A percentile compares a stretch with the other conserved stretches of the same genome.
Evolutionary conservation across 2,329 filamentous ascomycete genomes (phyloP).

Genomic region (Shiraia bambusicola): DNA sequence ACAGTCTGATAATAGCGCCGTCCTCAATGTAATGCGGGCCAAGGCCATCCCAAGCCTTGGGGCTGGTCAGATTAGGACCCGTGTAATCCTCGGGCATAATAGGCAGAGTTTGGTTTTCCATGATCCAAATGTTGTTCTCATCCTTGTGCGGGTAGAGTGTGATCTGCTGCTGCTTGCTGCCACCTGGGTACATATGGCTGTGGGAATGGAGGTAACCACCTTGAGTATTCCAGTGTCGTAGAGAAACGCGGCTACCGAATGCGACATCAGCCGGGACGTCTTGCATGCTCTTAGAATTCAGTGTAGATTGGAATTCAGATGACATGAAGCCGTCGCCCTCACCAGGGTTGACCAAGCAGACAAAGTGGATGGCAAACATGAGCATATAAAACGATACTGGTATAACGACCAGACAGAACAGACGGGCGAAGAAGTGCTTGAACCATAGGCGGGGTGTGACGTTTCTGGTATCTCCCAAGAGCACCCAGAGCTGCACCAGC

Average conservation of each 20-base stretch:
- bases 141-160: slow-evolving; percentile 99
- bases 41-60: slow-evolving; percentile 78
- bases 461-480: slow-evolving; percentile 84
- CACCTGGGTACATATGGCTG: slow-evolving; percentile 93
- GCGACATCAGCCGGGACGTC: slow-evolving; percentile 91
- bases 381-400: slow-evolving; percentile 88
- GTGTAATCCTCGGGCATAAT: slow-evolving; percentile 67
- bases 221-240: slow-evolving; percentile 96
- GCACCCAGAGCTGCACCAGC: slow-evolving; percentile 87
- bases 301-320: slow-evolving; percentile 95
- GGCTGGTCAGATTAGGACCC: slow-evolving; percentile 76
- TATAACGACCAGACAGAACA: slow-evolving; percentile 89
- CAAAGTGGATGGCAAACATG: slow-evolving; percentile 97
- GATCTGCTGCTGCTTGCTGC: slow-evolving; percentile 98
- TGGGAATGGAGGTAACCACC: slow-evolving; percentile 98
- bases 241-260: slow-evolving; percentile 79
- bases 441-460: slow-evolving; percentile 83
- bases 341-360: slow-evolving; percentile 89
- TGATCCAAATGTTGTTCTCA: slow-evolving; percentile 90
- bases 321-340: slow-evolving; percentile 99
- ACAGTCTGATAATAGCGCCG: slow-evolving; percentile 77
- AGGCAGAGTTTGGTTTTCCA: slow-evolving; percentile 90
- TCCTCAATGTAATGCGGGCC: slow-evolving; percentile 72
- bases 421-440: slow-evolving; percentile 90
- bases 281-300: slow-evolving; percentile 96